A percentile compares a stretch with the other conserved stretches of the same genome.
phyloP scores from a whole-genome alignment of 768 basidiomycete species.

The Pulveroboletus sp. region DNA sequence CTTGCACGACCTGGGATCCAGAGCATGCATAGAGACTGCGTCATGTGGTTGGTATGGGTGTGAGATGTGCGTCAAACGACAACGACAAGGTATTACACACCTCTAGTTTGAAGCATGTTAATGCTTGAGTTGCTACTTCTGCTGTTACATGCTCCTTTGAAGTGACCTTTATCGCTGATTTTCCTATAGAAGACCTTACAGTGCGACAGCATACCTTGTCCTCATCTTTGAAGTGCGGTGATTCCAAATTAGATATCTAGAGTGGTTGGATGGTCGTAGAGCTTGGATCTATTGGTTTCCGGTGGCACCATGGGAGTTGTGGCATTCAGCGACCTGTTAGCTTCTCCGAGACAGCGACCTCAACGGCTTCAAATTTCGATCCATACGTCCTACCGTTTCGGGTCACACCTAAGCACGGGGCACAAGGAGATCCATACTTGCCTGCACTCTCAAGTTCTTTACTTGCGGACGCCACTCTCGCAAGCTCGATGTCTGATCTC shows the following conservation, averaged over 20 bases:
- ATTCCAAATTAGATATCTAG: no score
- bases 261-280: no score
- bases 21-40: background rate
- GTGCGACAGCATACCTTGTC: background rate
- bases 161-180: background rate
- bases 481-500: background rate
- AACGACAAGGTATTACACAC: conserved; percentile 4
- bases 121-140: conserved; percentile 6
- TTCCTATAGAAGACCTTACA: background rate
- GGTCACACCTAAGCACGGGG: background rate
- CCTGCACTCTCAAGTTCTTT: background rate
- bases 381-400: background rate
- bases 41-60: conserved; percentile 13
- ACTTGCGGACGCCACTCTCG: conserved; percentile 4
- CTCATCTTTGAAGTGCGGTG: no score
- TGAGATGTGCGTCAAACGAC: background rate
- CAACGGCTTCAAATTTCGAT: no score
- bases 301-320: no score
- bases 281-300: no score
- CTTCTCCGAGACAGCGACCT: background rate
- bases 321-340: background rate
- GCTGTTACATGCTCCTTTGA: background rate
- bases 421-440: conserved; percentile 2
- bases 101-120: conserved; percentile 16
- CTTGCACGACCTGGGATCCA: conserved; percentile 12